Evolutionary conservation across 495 filamentous ascomycete species (phyloP), one percentile per base, ranked within the genome.

Genomic region (Antarctomyces pellizariae): DNA sequence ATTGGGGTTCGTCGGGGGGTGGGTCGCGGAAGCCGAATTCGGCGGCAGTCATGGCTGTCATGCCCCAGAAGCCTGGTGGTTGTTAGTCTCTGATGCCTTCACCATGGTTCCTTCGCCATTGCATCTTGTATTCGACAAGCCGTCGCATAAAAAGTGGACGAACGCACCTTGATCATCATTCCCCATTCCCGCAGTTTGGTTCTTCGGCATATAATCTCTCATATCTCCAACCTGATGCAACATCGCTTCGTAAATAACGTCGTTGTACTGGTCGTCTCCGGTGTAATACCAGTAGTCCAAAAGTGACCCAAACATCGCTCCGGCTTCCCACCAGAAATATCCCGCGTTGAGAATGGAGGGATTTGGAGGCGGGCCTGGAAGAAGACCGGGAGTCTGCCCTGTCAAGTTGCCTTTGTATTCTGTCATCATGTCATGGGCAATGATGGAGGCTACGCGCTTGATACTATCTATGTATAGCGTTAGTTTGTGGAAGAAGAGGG

Each of bases 261-360:
- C 46, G 51, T 77, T 78, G 52, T 76, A 79, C 13, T 64, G 56
- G 17, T 41, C 43, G 43, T 83, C 76, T 18, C 70, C 71, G 6
- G 76, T 80, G 43, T 61, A 62, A 38, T 63, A 57, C 75, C 74
- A 80, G 43, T 83, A 84, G 36, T 82, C 71, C 25, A 83, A 64
- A 46, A 75, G 44, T 1, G 59, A 56, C 39, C 73, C 71, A 57
- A 71, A 80, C 50, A 77, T 66, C 25, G 68, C 70, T 26, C 73
- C 74, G 26, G 57, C 64, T 45, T 77, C 68, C 73, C 72, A 82
- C 74, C 74, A 82, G 27, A 61, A 65, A 23, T 54, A 59, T 16
- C 44, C 7, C 10, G 7, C 19, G 11, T 7, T 7, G 19, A 22
- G 12, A 10, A 23, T 19, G 14, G 15, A 7, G 2, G 16, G 26